Conservation (phyloP, 1,284 basidiomycete genomes). For the Cystobasidiaceae sp. region DNA sequence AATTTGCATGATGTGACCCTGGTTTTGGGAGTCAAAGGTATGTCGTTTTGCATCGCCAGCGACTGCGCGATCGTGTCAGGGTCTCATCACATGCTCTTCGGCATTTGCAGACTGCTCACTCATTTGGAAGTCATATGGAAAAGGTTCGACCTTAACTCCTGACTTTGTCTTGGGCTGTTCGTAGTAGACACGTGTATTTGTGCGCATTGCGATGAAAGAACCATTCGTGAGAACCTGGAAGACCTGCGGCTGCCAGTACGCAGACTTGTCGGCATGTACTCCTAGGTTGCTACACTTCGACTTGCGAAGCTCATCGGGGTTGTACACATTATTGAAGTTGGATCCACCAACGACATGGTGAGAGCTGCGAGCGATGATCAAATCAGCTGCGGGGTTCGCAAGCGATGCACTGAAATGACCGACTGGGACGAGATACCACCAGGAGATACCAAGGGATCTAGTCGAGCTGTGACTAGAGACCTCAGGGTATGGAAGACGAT, state of each 20-base stretch:
- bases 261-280: slow-evolving; percentile 20
- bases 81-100: not conserved
- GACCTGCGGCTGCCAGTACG: slow-evolving; percentile 15
- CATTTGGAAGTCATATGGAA: slow-evolving; percentile 14
- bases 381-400: too few species aligned
- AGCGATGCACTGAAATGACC: too few species aligned
- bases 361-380: not conserved
- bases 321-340: slow-evolving; percentile 1
- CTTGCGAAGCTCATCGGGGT: not conserved
- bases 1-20: slow-evolving; percentile 8
- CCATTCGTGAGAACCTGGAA: slow-evolving; percentile 5
- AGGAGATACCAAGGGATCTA: not conserved
- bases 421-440: not conserved
- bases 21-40: not conserved
- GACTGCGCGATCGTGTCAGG: not conserved
- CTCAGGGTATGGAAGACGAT: slow-evolving; percentile 4
- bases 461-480: slow-evolving; percentile 18
- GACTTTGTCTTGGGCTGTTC: not conserved
- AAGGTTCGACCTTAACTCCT: slow-evolving; percentile 22
- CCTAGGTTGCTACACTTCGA: slow-evolving; percentile 3
- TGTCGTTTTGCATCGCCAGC: slow-evolving; percentile 17
- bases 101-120: not conserved
- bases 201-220: slow-evolving; percentile 15
- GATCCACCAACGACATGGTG: slow-evolving; percentile 17
- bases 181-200: slow-evolving; percentile 18